A percentile compares a stretch with the other conserved stretches of the same genome.
Conservation (phyloP, 495 filamentous ascomycete species). For the Rhypophila decipiens region DNA sequence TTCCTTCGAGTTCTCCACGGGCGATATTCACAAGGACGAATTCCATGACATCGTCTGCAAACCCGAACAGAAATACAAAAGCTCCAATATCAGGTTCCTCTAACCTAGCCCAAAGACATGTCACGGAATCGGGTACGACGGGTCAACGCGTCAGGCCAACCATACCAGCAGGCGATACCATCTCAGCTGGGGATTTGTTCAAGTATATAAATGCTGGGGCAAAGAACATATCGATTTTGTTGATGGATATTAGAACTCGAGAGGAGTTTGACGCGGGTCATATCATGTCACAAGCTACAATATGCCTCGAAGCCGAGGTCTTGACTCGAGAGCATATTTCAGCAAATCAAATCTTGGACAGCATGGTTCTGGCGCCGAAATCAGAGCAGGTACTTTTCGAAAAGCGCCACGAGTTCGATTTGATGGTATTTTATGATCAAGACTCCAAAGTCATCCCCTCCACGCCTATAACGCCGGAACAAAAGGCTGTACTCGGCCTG, state of each 20-base stretch:
- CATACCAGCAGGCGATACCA: constrained; percentile 54
- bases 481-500: constrained; percentile 60
- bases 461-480: constrained; percentile 36
- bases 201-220: constrained; percentile 48
- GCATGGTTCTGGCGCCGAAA: constrained; percentile 71
- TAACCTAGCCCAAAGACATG: too few relatives aligned
- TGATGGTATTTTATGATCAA: constrained; percentile 89
- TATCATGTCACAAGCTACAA: constrained; percentile 69
- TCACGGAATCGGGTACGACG: too few relatives aligned
- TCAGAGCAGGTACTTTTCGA: constrained; percentile 68
- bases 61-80: constrained; percentile 9
- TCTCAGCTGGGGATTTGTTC: constrained; percentile 60
- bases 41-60: constrained; percentile 32
- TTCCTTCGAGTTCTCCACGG: constrained; percentile 42
- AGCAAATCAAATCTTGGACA: constrained; percentile 75
- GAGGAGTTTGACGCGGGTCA: constrained; percentile 83
- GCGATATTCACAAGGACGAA: constrained; percentile 43
- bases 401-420: constrained; percentile 69
- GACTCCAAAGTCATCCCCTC: constrained; percentile 42
- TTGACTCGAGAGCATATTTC: constrained; percentile 68
- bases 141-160: constrained; percentile 17
- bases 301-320: constrained; percentile 86
- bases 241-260: constrained; percentile 82
- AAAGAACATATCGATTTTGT: constrained; percentile 55
- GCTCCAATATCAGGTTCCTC: too few relatives aligned